phyloP scores from a whole-genome alignment of 257 asterid genomes.

The Solanum commersonii region DNA sequence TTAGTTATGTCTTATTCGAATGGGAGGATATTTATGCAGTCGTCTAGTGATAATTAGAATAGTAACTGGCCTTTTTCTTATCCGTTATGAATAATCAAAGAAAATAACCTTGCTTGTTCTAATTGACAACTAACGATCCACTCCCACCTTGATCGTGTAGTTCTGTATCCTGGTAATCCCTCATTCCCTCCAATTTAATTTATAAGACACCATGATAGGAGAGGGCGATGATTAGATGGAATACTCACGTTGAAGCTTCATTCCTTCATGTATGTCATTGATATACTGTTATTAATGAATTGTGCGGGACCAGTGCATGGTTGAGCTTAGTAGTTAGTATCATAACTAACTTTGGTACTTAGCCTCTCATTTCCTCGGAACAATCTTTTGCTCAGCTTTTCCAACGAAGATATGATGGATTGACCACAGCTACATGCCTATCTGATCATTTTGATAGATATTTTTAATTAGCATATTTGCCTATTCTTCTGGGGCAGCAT shows the following conservation, averaged over 20 bases:
- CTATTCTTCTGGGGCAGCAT: not conserved
- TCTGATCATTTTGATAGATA: not conserved
- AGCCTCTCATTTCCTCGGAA: not conserved
- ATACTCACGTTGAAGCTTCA: not conserved
- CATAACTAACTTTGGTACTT: not conserved
- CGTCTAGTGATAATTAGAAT: not conserved
- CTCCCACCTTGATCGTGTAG: not conserved
- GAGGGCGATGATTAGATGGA: not conserved
- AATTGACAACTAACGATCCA: not conserved
- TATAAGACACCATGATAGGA: not conserved
- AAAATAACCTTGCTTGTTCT: not conserved
- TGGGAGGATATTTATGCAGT: not conserved
- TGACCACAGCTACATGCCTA: not conserved
- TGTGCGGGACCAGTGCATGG: not conserved
- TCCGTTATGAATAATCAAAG: not conserved
- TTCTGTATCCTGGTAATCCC: not conserved
- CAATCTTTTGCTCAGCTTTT: not conserved
- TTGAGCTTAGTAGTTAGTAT: not conserved
- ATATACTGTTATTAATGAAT: not conserved
- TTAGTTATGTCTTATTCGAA: not conserved
- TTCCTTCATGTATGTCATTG: not conserved
- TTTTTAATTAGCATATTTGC: not conserved
- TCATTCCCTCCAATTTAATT: not conserved
- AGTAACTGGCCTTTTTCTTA: not conserved
- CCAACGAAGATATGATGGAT: not conserved